Conservation (phyloP, 192 early-diverging fungal genomes). For the Chytriomyces hyalinus region DNA sequence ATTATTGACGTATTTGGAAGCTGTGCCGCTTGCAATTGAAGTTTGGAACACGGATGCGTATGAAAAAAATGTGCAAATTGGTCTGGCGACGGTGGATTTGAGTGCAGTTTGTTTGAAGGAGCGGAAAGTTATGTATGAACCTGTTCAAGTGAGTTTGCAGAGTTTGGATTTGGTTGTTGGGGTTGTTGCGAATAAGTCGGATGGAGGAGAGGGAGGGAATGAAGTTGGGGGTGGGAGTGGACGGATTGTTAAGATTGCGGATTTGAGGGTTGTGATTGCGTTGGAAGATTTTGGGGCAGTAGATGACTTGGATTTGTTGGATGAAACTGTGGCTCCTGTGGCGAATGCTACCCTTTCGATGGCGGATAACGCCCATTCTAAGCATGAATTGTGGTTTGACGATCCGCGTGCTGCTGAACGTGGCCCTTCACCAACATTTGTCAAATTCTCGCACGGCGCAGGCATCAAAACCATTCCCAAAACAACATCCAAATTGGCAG, state of each 20-base stretch:
- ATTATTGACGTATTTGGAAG: constrained; percentile 52
- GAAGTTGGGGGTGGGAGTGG: not conserved
- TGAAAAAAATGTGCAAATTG: constrained; percentile 44
- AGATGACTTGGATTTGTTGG: constrained; percentile 39
- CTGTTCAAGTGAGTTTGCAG: not conserved
- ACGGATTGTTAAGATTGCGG: constrained; percentile 35
- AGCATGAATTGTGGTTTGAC: too few species aligned
- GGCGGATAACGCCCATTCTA: not conserved
- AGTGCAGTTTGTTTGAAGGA: constrained; percentile 18
- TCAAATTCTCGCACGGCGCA: not conserved
- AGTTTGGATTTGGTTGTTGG: constrained; percentile 13
- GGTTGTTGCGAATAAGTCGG: not conserved
- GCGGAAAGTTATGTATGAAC: not conserved
- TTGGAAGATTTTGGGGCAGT: constrained; percentile 62
- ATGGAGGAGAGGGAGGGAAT: not conserved
- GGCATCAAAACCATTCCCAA: not conserved
- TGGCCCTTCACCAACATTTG: constrained; percentile 7
- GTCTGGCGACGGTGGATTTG: constrained; percentile 46
- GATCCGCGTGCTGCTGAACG: not conserved
- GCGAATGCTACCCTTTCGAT: not conserved
- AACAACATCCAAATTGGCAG: not conserved
- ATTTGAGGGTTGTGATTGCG: constrained; percentile 51
- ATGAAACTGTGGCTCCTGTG: not conserved
- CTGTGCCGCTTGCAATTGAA: constrained; percentile 55
- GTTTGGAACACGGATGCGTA: constrained; percentile 45